These are phyloP conservation scores for Volvox reticuliferus DNA, from an alignment of 139 green algal species.

Conservation along the genomic window DNA sequence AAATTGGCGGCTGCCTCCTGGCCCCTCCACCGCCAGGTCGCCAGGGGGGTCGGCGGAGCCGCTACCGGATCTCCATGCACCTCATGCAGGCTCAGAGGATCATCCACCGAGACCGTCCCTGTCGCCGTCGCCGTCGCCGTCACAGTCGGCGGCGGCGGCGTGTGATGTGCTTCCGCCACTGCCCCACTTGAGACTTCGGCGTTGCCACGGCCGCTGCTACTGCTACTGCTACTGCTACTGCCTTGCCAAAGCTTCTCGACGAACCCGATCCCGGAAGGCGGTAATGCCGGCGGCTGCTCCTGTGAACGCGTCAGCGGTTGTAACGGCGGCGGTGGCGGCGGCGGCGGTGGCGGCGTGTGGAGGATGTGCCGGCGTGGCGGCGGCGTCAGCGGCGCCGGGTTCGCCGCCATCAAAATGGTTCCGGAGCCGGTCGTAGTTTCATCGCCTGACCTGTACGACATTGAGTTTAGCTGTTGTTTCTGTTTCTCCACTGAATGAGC, in stretches of 20 bases:
- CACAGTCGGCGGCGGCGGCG: background rate
- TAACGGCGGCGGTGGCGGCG: background rate
- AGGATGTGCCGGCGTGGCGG: background rate
- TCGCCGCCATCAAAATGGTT: background rate
- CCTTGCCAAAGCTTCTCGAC: no score
- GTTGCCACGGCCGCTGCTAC: background rate
- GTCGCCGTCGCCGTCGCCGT: background rate
- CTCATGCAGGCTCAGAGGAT: no score
- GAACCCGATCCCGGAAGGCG: no score
- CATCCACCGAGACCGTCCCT: background rate
- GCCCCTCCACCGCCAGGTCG: background rate
- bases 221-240: background rate
- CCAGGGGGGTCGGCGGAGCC: background rate
- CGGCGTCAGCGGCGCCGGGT: background rate
- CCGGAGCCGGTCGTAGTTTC: background rate
- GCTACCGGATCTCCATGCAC: background rate
- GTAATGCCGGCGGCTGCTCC: no score
- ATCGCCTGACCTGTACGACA: no score
- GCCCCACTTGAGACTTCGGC: background rate
- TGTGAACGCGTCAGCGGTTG: background rate
- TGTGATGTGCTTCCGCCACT: background rate
- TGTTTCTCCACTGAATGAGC: no score
- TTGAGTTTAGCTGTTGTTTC: no score
- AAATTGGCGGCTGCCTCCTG: background rate
- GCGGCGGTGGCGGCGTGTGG: background rate